Percentiles rank a stretch among this genome's conserved stretches.
phyloP scores from a whole-genome alignment of 2,329 filamentous ascomycete species.

The Diplodia corticola region DNA sequence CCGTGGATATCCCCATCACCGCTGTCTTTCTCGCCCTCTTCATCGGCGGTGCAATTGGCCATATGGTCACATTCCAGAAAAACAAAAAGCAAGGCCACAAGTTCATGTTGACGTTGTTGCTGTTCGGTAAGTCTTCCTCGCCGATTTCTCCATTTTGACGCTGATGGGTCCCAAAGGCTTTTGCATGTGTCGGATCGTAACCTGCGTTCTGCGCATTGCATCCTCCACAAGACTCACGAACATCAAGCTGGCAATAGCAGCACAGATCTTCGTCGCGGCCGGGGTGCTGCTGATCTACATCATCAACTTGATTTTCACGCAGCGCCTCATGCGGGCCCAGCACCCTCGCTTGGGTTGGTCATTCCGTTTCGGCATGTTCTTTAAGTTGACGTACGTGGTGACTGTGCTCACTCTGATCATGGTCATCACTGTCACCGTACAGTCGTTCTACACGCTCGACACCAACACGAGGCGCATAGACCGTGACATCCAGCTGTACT shows the following conservation, averaged over 20 bases:
- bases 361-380: conserved; percentile 50
- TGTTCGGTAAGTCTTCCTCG: conserved; percentile 39
- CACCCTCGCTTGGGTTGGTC: conserved; percentile 74
- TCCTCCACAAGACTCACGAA: conserved; percentile 39
- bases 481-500: conserved; percentile 65
- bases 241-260: conserved; percentile 54
- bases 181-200: conserved; percentile 46
- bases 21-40: conserved; percentile 47
- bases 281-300: conserved; percentile 75
- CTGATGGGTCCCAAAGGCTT: conserved; percentile 35
- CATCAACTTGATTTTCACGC: conserved; percentile 74
- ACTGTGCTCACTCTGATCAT: conserved; percentile 63
- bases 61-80: conserved; percentile 45
- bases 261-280: conserved; percentile 69
- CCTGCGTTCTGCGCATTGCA: conserved; percentile 41
- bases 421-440: conserved; percentile 64
- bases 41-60: conserved; percentile 39
- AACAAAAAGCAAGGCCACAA: conserved; percentile 43
- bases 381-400: conserved; percentile 60
- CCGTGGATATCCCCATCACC: conserved; percentile 44
- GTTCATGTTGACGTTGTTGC: conserved; percentile 42
- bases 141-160: too few species aligned
- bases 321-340: conserved; percentile 71
- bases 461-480: conserved; percentile 51
- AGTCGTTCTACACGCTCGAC: conserved; percentile 67